Base-by-base conservation (phyloP, 352 stramenopile genomes). In the Phytopythium aichiense region DNA sequence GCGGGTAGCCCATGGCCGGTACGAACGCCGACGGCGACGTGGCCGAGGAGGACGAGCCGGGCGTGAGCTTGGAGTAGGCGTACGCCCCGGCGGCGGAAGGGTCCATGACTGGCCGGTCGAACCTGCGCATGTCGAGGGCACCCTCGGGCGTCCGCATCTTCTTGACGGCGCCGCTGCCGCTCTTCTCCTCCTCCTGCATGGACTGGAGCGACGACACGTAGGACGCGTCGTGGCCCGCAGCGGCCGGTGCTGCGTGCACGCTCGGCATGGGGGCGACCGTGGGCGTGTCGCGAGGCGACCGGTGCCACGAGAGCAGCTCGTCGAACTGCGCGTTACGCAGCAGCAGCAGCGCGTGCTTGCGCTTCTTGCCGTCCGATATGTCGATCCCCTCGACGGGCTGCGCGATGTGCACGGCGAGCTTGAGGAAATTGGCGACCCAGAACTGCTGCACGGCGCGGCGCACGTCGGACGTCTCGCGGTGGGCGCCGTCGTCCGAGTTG, bases 361-460 rank as follows among this genome's bases (percentile, higher is more conserved):
- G 79, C 72, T 95, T 95, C 77, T 91, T 93, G 51, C 76, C 70
- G 68, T 92, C 79, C 23, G 86, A 91, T 43, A 92, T 71, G 57
- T 93, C 82, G 25, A 93, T 68, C 0, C 86, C 84, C 33, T 86
- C 68, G 23, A 95, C 82, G 2, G 79, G 70, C 67, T 95, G 86
- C 18, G 81, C 86, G 11, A 93, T 71, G 9, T 88, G 67, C 25
- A 95, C 73, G 5, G 86, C 80, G 52, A 95, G 89, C 64, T 91
- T 92, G 61, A 95, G 69, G 59, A 95, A 91, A 59, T 91, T 92
- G 67, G 63, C 66, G 37, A 92, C 82, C 86, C 86, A 95, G 55
- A 95, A 95, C 70, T 95, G 82, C 66, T 90, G 81, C 51, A 93
- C 86, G 7, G 86, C 86, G 38, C 84, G 74, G 22, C 82, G 76